Evolutionary conservation across 495 filamentous ascomycete genomes (phyloP).

Genomic region (Lepraria neglecta): DNA sequence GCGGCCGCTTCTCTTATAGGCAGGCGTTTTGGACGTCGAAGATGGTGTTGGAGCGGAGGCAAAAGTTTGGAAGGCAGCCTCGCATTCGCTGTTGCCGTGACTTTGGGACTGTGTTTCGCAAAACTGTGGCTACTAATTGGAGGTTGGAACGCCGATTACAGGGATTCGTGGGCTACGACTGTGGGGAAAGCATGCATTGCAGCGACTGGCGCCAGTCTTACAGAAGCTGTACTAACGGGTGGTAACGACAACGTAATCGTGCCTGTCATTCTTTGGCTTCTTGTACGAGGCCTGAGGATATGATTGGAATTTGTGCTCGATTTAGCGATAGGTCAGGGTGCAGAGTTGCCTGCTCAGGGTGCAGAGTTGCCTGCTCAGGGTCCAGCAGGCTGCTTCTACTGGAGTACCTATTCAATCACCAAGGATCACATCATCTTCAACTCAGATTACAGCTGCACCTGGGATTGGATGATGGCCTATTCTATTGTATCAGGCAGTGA

Average conservation of each 20-base stretch:
- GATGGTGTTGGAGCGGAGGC: constrained; percentile 96
- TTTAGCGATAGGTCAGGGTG: constrained; percentile 19
- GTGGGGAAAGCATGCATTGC: constrained; percentile 58
- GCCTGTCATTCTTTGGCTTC: constrained; percentile 86
- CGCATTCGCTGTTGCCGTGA: constrained; percentile 78
- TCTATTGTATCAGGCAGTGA: constrained; percentile 1
- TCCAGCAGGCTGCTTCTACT: constrained; percentile 2
- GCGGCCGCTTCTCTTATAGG: constrained; percentile 91
- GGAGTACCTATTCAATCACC: too few relatives aligned
- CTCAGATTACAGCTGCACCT: background rate
- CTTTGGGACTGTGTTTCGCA: constrained; percentile 61
- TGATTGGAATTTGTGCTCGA: constrained; percentile 36
- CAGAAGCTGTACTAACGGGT: constrained; percentile 90
- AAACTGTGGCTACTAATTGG: constrained; percentile 70
- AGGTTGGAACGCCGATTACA: constrained; percentile 50
- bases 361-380: background rate
- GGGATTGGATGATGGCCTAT: background rate
- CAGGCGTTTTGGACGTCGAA: constrained; percentile 72
- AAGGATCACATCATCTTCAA: background rate
- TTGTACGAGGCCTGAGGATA: constrained; percentile 71
- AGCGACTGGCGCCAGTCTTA: constrained; percentile 76
- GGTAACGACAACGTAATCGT: constrained; percentile 99
- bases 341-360: background rate
- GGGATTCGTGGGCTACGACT: constrained; percentile 39
- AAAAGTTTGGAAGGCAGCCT: constrained; percentile 89